phyloP scores from a whole-genome alignment of 345 rosid genomes.

The Hypericum androsaemum region DNA sequence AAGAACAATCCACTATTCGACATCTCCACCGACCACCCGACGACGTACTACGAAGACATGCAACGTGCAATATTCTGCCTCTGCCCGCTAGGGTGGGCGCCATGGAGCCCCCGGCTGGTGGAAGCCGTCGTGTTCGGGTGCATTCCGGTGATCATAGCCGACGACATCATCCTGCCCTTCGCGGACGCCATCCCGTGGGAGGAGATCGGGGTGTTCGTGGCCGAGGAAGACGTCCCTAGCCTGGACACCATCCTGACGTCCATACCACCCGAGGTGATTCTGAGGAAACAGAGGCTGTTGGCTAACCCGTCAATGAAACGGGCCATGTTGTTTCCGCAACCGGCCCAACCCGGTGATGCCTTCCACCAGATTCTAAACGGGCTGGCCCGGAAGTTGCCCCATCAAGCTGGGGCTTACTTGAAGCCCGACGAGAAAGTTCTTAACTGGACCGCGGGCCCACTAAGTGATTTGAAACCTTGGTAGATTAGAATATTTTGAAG shows the following conservation, averaged over 20 bases:
- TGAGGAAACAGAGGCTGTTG: constrained; percentile 82
- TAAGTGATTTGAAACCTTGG: constrained; percentile 88
- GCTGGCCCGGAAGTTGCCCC: constrained; percentile 79
- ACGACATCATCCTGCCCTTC: constrained; percentile 81
- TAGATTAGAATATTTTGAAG: constrained; percentile 8
- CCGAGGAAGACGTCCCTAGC: constrained; percentile 72
- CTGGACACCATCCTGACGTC: constrained; percentile 78
- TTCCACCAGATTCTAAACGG: constrained; percentile 93
- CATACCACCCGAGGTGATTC: constrained; percentile 59
- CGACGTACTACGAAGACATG: constrained; percentile 95
- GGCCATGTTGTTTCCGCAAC: constrained; percentile 93
- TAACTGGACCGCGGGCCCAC: constrained; percentile 90
- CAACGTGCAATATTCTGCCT: constrained; percentile 85
- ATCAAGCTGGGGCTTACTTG: constrained; percentile 40
- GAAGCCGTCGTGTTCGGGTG: constrained; percentile 99
- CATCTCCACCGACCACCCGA: constrained; percentile 92
- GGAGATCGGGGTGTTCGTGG: constrained; percentile 86
- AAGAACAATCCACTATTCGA: constrained; percentile 87
- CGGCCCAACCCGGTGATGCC: constrained; percentile 85
- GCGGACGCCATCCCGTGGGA: constrained; percentile 99
- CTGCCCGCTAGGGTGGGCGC: constrained; percentile 98
- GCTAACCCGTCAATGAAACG: constrained; percentile 94
- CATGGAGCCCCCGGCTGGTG: constrained; percentile 96
- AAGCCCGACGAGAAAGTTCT: constrained; percentile 44
- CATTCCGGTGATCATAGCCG: constrained; percentile 94